Conservation (phyloP, 495 filamentous ascomycete species). For the Tuber borchii region DNA sequence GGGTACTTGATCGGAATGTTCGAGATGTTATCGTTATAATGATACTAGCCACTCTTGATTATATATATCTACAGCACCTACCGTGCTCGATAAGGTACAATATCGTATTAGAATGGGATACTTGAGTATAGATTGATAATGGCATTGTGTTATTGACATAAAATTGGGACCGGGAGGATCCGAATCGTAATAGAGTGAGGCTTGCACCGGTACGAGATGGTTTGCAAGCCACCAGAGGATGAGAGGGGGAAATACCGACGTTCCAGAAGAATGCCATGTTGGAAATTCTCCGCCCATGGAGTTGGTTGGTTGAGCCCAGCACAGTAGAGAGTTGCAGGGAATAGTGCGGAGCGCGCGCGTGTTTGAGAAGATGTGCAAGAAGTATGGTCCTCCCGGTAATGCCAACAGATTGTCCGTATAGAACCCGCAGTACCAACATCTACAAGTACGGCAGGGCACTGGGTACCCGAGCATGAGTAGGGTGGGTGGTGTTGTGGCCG, state of each 20-base stretch:
- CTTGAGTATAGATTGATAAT: not conserved
- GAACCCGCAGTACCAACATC: not conserved
- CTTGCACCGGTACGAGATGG: not conserved
- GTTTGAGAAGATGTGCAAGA: not conserved
- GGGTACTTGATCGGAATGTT: not conserved
- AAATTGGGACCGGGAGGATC: not conserved
- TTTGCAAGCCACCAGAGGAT: slow-evolving; percentile 1
- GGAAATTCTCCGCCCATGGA: slow-evolving; percentile 12
- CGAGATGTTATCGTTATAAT: not conserved
- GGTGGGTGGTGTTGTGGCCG: not conserved
- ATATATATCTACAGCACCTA: not conserved
- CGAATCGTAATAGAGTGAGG: not conserved
- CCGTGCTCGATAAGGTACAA: not conserved
- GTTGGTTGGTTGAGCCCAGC: not conserved
- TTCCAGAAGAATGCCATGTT: slow-evolving; percentile 29
- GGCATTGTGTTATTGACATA: not conserved
- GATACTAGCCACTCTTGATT: not conserved
- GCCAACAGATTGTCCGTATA: not conserved
- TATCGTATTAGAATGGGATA: not conserved
- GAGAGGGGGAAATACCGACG: slow-evolving; percentile 30
- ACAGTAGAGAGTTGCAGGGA: not conserved
- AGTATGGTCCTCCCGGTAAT: not conserved
- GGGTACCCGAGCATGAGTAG: not conserved
- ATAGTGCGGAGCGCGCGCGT: slow-evolving; percentile 15
- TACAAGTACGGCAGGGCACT: not conserved